Evolutionary conservation across 2,329 filamentous ascomycete species (phyloP), one percentile per base, ranked within the genome.

Genomic region (Huntiella savannae): DNA sequence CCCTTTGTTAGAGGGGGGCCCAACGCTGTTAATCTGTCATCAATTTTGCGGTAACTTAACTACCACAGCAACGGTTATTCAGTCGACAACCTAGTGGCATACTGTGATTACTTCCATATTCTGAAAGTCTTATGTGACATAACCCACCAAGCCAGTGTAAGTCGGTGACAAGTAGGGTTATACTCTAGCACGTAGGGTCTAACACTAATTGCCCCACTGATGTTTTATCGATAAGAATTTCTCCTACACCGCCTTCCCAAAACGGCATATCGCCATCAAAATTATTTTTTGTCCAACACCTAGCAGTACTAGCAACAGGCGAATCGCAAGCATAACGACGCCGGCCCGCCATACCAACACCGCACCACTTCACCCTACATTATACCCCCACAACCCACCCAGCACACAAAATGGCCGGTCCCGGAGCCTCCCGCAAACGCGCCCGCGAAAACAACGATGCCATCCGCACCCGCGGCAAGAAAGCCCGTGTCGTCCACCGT

Each of bases 391-490:
- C 33, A 15, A 35, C 33, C 28, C 16, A 40, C 11, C 34, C 11
- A 28, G 5, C 17, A 7, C 37, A 42, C 45, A 47, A 6, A 47
- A 50, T 50, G 45, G 42, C 45, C 15, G 41, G 45, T 33, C 40
- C 48, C 8, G 41, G 45, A 16, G 40, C 41, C 35, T 41, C 45
- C 17, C 60, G 59, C 40, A 63, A 63, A 52, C 55, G 61, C 32
- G 53, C 57, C 40, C 54, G 55, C 13, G 57, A 55, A 42, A 58
- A 59, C 42, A 38, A 48, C 22, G 59, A 59, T 33, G 53, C 55
- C 2, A 56, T 58, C 39, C 61, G 65, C 11, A 69, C 69, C 0
- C 59, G 60, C 16, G 40, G 40, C 40, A 75, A 75, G 61, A 73
- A 64, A 58, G 37, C 22, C 32, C 40, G 38, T 10, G 17, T 46